A percentile compares a stretch with the other conserved stretches of the same genome.
These are phyloP conservation scores for Pleurotus eryngii DNA, from an alignment of 768 basidiomycete genomes.

Conservation along the genomic window DNA sequence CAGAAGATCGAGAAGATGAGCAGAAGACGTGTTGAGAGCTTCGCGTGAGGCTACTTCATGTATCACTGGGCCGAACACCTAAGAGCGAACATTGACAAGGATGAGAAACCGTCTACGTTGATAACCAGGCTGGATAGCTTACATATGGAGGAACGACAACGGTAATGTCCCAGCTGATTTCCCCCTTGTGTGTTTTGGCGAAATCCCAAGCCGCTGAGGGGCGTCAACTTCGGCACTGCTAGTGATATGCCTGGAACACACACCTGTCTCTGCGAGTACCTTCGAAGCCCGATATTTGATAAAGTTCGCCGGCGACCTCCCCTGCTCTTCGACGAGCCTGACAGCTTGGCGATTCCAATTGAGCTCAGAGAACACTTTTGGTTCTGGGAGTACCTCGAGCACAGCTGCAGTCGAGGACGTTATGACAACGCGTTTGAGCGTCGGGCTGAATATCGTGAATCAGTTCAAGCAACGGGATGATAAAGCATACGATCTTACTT, in stretches of 20 bases:
- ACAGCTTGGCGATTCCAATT: conserved; percentile 62
- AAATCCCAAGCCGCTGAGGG: conserved; percentile 40
- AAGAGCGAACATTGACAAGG: not conserved
- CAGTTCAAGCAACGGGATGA: not conserved
- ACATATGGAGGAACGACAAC: conserved; percentile 56
- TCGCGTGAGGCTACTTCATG: conserved; percentile 33
- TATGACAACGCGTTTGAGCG: conserved; percentile 65
- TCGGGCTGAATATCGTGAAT: conserved; percentile 21
- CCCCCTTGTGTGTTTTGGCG: conserved; percentile 37
- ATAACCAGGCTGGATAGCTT: conserved; percentile 6
- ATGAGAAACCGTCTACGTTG: not conserved
- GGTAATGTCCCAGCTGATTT: conserved; percentile 48
- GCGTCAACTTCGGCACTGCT: not conserved
- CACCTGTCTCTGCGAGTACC: conserved; percentile 60
- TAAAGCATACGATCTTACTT: conserved; percentile 29
- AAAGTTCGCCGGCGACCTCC: conserved; percentile 33
- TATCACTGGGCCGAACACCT: conserved; percentile 38
- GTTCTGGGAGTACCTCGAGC: conserved; percentile 20
- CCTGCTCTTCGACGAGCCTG: conserved; percentile 43
- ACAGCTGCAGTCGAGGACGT: conserved; percentile 62
- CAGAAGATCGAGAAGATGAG: conserved; percentile 24
- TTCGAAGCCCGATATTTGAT: conserved; percentile 61
- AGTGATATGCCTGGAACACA: not conserved
- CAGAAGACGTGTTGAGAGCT: conserved; percentile 38
- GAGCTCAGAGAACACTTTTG: conserved; percentile 38